Conservation (phyloP, 2,329 filamentous ascomycete species). For the Diplodia scrobiculata region DNA sequence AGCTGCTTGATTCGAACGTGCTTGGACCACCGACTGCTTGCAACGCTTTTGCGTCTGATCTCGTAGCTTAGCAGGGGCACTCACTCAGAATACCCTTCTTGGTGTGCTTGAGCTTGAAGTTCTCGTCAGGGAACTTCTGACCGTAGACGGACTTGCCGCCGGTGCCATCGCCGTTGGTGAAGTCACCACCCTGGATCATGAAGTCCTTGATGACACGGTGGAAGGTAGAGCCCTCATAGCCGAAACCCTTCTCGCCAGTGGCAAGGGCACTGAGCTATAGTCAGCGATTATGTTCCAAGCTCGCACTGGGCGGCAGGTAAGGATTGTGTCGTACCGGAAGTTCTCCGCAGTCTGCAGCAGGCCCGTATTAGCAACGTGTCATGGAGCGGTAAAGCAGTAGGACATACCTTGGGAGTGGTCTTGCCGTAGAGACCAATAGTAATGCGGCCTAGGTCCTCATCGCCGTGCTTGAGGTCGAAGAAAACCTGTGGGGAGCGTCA, state of each 20-base stretch:
- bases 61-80: background rate
- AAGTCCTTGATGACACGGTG: conserved; percentile 89
- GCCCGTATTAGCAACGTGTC: conserved; percentile 31
- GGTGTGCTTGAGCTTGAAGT: conserved; percentile 92
- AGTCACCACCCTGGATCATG: conserved; percentile 91
- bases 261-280: conserved; percentile 67
- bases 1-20: too few species aligned
- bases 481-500: conserved; percentile 59
- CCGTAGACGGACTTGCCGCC: conserved; percentile 90
- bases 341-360: conserved; percentile 62
- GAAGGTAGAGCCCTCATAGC: conserved; percentile 79
- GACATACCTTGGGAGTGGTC: conserved; percentile 71
- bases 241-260: conserved; percentile 83
- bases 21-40: too few species aligned
- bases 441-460: conserved; percentile 71
- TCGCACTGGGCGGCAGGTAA: conserved; percentile 44
- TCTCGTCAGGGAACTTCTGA: conserved; percentile 81
- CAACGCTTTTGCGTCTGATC: too few species aligned
- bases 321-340: conserved; percentile 52
- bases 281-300: conserved; percentile 27
- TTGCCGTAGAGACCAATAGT: conserved; percentile 85
- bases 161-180: conserved; percentile 78
- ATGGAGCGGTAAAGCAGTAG: background rate
- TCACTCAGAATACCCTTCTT: conserved; percentile 72
- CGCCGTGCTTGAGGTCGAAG: conserved; percentile 80